Evolutionary conservation across 352 stramenopile genomes (phyloP), one percentile per base, ranked within the genome.

Genomic region (Globisporangium alternatum): DNA sequence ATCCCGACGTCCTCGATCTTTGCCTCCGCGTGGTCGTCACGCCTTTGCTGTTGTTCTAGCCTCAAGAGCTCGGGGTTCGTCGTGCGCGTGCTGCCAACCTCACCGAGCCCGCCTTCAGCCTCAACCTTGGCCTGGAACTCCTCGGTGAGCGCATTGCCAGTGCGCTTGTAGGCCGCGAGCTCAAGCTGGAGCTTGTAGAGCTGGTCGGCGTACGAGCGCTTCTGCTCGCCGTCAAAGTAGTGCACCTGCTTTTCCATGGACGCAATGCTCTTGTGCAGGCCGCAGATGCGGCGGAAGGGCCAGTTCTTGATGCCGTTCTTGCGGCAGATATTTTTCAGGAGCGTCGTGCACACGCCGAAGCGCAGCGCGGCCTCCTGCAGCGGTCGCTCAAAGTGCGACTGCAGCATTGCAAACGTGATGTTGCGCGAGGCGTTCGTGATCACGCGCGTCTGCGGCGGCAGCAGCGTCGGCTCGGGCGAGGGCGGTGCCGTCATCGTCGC

Each of bases 251-350:
- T 84, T 8, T 78, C 64, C 71, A 89, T 85, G 25, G 80, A 85
- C 41, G 68, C 67, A 47, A 89, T 87, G 51, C 74, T 86, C 52
- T 86, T 86, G 21, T 75, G 73, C 15, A 89, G 66, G 1, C 74
- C 77, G 45, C 69, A 74, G 59, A 90, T 86, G 56, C 81, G 78
- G 31, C 81, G 74, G 64, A 78, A 84, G 25, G 81, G 81, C 81
- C 81, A 90, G 35, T 76, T 84, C 25, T 66, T 67, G 66, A 90
- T 86, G 6, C 81, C 81, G 35, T 82, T 85, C 41, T 79, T 75
- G 15, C 81, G 69, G 58, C 78, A 88, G 53, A 90, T 88, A 21
- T 87, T 88, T 71, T 90, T 90, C 43, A 90, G 63, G 6, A 88
- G 37, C 19, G 81, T 90, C 30, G 76, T 88, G 51, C 81, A 90